phyloP scores from a whole-genome alignment of 495 filamentous ascomycete genomes.

The Penicillium egyptiacum region DNA sequence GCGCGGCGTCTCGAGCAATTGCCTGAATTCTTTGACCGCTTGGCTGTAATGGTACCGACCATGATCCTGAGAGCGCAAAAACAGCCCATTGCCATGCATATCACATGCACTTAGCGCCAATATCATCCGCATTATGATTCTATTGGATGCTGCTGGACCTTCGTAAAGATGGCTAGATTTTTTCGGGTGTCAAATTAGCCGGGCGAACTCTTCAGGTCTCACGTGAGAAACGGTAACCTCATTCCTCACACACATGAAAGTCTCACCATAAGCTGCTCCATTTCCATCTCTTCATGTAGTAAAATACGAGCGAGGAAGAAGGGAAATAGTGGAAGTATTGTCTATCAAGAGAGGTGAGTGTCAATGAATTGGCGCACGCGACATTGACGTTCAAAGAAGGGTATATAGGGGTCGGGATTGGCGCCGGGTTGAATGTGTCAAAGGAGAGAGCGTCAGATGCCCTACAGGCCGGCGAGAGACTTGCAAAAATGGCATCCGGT shows the following conservation, averaged over 20 bases:
- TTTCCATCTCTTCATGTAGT: conserved; percentile 46
- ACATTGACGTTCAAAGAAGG: conserved; percentile 29
- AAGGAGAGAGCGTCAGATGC: conserved; percentile 13
- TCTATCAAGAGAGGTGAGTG: conserved; percentile 37
- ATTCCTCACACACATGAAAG: background rate
- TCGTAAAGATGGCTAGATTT: conserved; percentile 32
- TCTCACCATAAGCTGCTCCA: conserved; percentile 42
- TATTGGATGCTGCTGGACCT: conserved; percentile 39
- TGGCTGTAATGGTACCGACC: conserved; percentile 44
- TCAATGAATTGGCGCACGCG: conserved; percentile 39
- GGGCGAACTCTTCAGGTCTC: background rate
- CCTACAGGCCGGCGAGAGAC: conserved; percentile 25
- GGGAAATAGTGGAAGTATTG: conserved; percentile 47
- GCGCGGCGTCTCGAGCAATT: conserved; percentile 37
- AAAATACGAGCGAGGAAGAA: conserved; percentile 42
- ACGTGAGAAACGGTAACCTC: background rate
- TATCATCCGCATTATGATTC: conserved; percentile 48
- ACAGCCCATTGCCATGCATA: conserved; percentile 41
- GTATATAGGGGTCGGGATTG: conserved; percentile 25
- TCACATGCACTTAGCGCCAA: conserved; percentile 42
- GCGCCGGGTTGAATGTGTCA: conserved; percentile 12
- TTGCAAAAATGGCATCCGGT: conserved; percentile 12
- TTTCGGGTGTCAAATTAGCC: background rate
- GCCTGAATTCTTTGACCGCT: conserved; percentile 46
- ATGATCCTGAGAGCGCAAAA: conserved; percentile 34